Evolutionary conservation across 768 basidiomycete species (phyloP).

Genomic region (Lyophyllum atratum): DNA sequence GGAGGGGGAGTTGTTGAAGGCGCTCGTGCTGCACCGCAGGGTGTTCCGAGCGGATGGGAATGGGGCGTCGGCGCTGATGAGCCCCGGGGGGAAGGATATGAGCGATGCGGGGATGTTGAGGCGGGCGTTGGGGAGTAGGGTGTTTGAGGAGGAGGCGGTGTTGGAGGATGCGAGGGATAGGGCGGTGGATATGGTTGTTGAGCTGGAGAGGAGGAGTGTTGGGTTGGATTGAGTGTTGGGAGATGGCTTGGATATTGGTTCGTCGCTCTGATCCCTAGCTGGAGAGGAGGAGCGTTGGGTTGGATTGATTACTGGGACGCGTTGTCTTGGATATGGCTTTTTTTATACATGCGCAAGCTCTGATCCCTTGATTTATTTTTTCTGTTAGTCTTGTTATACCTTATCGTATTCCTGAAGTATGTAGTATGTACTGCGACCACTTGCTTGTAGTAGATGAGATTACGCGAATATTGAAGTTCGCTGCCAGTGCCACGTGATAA

Average conservation of each 20-base stretch:
- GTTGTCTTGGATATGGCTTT: background rate
- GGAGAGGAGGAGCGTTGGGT: slow-evolving; percentile 33
- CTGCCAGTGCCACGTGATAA: background rate
- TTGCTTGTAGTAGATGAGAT: background rate
- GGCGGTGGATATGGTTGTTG: slow-evolving; percentile 72
- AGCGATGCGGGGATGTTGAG: slow-evolving; percentile 48
- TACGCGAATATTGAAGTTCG: background rate
- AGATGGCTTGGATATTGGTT: too few species aligned
- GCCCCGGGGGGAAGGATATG: slow-evolving; percentile 34
- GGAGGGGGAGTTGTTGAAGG: slow-evolving; percentile 54
- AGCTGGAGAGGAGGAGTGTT: slow-evolving; percentile 36
- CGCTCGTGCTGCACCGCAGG: slow-evolving; percentile 60
- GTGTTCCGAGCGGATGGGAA: slow-evolving; percentile 47
- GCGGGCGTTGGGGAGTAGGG: slow-evolving; percentile 52
- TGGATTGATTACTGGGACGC: slow-evolving; percentile 1
- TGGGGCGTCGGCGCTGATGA: slow-evolving; percentile 43
- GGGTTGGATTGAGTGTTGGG: slow-evolving; percentile 17
- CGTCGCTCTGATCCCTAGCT: too few species aligned
- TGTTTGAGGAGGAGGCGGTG: slow-evolving; percentile 36
- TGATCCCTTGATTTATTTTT: background rate
- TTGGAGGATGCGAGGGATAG: slow-evolving; percentile 77
- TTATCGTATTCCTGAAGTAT: background rate
- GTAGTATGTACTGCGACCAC: background rate
- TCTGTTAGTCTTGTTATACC: background rate
- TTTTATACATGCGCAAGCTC: background rate